Conservation (phyloP, 441 rosid genomes). For the Syzygium malaccense region DNA sequence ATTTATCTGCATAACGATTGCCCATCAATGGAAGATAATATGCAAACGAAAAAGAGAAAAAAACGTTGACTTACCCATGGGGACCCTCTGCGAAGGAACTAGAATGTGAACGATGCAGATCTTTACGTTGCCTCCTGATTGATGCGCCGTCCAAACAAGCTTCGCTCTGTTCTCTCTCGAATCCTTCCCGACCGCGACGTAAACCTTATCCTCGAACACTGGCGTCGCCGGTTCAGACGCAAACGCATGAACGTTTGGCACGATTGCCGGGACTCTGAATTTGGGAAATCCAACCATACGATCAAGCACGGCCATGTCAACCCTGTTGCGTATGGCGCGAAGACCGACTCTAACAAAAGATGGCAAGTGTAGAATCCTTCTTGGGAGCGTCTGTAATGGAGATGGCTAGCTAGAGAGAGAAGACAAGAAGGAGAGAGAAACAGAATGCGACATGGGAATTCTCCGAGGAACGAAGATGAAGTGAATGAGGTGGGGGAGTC, state of each 20-base stretch:
- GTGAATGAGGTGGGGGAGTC: neutral
- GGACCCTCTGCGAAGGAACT: slow-evolving; percentile 1
- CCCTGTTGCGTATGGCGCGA: neutral
- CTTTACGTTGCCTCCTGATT: neutral
- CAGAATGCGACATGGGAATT: neutral
- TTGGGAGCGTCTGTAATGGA: neutral
- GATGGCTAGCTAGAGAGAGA: neutral
- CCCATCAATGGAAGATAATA: neutral
- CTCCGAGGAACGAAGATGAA: neutral
- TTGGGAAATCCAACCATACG: neutral
- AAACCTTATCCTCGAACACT: neutral
- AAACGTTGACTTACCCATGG: neutral
- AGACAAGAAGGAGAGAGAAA: neutral
- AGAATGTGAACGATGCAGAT: slow-evolving; percentile 3
- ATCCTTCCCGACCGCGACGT: neutral
- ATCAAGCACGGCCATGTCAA: neutral
- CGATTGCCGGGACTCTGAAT: neutral
- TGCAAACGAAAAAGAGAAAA: neutral
- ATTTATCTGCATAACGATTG: neutral
- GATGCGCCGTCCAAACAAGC: neutral
- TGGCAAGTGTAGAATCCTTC: neutral
- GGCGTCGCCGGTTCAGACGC: neutral
- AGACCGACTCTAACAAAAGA: neutral
- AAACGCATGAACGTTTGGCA: neutral
- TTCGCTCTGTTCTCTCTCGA: neutral